Percentiles rank a stretch among this genome's conserved stretches.
phyloP scores from a whole-genome alignment of 2,329 filamentous ascomycete genomes.

The Aspergillus carbonarius region DNA sequence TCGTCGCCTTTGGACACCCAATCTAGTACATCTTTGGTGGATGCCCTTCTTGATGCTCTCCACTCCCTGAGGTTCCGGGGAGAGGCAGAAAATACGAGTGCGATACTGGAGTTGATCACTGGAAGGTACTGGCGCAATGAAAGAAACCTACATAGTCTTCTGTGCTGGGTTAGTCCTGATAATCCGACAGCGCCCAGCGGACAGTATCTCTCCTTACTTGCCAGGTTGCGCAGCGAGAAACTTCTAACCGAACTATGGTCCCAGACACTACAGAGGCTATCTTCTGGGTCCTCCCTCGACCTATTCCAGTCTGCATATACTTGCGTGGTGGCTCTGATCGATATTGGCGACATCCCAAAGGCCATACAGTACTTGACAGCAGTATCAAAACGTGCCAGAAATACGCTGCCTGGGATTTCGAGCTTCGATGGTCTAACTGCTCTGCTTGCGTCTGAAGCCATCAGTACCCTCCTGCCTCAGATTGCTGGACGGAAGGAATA shows the following conservation, averaged over 20 bases:
- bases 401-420: constrained; percentile 28
- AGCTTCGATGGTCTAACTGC: constrained; percentile 18
- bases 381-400: constrained; percentile 21
- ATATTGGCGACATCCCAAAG: constrained; percentile 19
- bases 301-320: constrained; percentile 21
- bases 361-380: constrained; percentile 27
- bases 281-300: neutral
- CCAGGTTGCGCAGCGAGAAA: constrained; percentile 22
- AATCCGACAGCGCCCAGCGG: constrained; percentile 4
- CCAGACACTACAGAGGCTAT: constrained; percentile 14
- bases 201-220: constrained; percentile 28
- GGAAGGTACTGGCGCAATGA: constrained; percentile 15
- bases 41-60: constrained; percentile 23
- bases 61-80: constrained; percentile 22
- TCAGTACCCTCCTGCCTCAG: constrained; percentile 22
- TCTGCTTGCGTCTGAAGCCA: constrained; percentile 23
- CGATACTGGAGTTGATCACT: constrained; percentile 24
- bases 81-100: constrained; percentile 18
- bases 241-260: constrained; percentile 26
- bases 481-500: constrained; percentile 25
- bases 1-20: neutral
- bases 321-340: constrained; percentile 27
- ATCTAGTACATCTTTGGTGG: constrained; percentile 22
- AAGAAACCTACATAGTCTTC: constrained; percentile 18
- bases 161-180: constrained; percentile 15